A percentile compares a stretch with the other conserved stretches of the same genome.
These are phyloP conservation scores for Pilobolus umbonatus DNA, from an alignment of 192 early-diverging fungal genomes.

Conservation along the genomic window DNA sequence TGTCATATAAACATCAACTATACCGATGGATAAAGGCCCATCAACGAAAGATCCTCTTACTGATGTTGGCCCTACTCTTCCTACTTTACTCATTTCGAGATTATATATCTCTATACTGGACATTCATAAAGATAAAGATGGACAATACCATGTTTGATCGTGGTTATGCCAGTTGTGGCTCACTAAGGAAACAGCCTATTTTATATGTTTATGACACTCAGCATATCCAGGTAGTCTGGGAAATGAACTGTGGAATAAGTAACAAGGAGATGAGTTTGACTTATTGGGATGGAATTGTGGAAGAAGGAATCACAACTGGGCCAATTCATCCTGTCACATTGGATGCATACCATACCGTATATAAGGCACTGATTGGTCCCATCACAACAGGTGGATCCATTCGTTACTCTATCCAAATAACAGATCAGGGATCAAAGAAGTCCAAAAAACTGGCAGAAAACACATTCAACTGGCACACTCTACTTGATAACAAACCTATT, in stretches of 20 bases:
- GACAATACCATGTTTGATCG: conserved; percentile 43
- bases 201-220: conserved; percentile 45
- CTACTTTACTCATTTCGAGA: conserved; percentile 7
- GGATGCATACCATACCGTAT: conserved; percentile 33
- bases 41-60: background rate
- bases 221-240: conserved; percentile 50
- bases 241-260: conserved; percentile 45
- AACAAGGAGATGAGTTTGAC: conserved; percentile 39
- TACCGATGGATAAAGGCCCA: conserved; percentile 3
- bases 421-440: conserved; percentile 14
- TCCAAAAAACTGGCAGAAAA: conserved; percentile 25
- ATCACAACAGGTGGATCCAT: conserved; percentile 13
- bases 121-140: conserved; percentile 39
- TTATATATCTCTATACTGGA: conserved; percentile 14
- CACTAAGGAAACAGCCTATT: conserved; percentile 50
- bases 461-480: conserved; percentile 31
- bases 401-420: conserved; percentile 10
- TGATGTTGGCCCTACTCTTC: conserved; percentile 1
- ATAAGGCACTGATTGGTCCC: conserved; percentile 35
- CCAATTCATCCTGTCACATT: conserved; percentile 18
- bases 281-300: conserved; percentile 26
- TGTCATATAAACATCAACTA: background rate
- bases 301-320: background rate
- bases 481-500: conserved; percentile 31
- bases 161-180: conserved; percentile 41